Conservation (phyloP, 768 basidiomycete species). For the Russula virescens region DNA sequence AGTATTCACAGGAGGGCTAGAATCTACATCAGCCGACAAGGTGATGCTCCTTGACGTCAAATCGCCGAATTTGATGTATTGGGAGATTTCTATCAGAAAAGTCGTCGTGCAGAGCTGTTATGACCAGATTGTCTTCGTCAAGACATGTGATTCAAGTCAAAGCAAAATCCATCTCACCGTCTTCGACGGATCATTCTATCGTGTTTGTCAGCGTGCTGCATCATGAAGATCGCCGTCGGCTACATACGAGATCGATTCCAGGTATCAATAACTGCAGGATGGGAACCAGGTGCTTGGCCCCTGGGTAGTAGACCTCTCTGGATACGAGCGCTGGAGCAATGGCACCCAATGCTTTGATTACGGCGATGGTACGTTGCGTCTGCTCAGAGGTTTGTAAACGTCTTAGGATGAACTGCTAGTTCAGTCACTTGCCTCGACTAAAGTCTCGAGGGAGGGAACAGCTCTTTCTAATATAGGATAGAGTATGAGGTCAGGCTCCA, state of each 20-base stretch:
- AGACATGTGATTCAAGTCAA: neutral
- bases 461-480: constrained; percentile 78
- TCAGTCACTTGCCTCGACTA: constrained; percentile 60
- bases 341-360: constrained; percentile 79
- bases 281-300: constrained; percentile 74
- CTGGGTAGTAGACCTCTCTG: constrained; percentile 70
- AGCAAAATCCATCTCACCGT: constrained; percentile 44
- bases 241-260: constrained; percentile 75
- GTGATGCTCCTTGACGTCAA: constrained; percentile 36
- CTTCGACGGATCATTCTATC: constrained; percentile 71
- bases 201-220: neutral
- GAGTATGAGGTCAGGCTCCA: constrained; percentile 84
- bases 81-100: constrained; percentile 68
- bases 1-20: constrained; percentile 17
- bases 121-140: constrained; percentile 16
- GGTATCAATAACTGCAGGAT: constrained; percentile 78
- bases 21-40: constrained; percentile 25
- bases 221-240: neutral
- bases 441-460: constrained; percentile 78
- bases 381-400: constrained; percentile 29
- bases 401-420: neutral
- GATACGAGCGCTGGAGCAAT: constrained; percentile 78
- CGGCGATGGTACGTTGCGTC: constrained; percentile 81
- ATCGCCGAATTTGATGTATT: constrained; percentile 70
- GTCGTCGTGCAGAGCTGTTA: constrained; percentile 66